Evolutionary conservation across 1,284 basidiomycete species (phyloP).

Genomic region (Pholiota adiposa): DNA sequence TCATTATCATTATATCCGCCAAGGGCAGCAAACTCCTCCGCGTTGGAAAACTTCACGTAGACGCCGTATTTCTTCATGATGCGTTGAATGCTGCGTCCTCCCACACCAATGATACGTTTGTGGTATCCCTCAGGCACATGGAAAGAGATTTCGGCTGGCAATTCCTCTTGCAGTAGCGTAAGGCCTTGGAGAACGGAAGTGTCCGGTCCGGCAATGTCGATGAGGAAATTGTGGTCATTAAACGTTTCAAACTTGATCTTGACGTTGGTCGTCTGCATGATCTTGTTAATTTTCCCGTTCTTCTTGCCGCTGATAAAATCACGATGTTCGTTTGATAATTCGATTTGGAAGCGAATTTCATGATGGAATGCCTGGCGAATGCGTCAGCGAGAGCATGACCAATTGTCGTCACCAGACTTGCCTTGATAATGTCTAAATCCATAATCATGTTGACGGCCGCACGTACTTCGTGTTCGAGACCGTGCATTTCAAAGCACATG

Average conservation of each 20-base stretch:
- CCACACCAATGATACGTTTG: constrained; percentile 99
- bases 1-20: constrained; percentile 98
- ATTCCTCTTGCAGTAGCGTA: constrained; percentile 91
- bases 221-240: constrained; percentile 98
- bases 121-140: constrained; percentile 98
- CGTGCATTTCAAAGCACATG: constrained; percentile 98
- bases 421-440: constrained; percentile 92
- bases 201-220: constrained; percentile 89
- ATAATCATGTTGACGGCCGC: constrained; percentile 86
- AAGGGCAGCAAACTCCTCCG: constrained; percentile 94
- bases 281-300: constrained; percentile 98
- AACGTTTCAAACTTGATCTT: constrained; percentile 99
- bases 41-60: constrained; percentile 99
- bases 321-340: constrained; percentile 96
- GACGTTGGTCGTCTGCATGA: constrained; percentile 95
- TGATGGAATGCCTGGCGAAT: constrained; percentile 82
- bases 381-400: constrained; percentile 9
- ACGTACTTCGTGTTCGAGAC: constrained; percentile 92
- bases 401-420: constrained; percentile 30
- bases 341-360: constrained; percentile 98
- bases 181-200: constrained; percentile 86
- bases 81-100: constrained; percentile 96
- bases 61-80: constrained; percentile 99
- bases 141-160: constrained; percentile 99
- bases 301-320: constrained; percentile 99